These are phyloP conservation scores for Melanogaster broomeanus DNA, from an alignment of 768 basidiomycete genomes.

Conservation along the genomic window DNA sequence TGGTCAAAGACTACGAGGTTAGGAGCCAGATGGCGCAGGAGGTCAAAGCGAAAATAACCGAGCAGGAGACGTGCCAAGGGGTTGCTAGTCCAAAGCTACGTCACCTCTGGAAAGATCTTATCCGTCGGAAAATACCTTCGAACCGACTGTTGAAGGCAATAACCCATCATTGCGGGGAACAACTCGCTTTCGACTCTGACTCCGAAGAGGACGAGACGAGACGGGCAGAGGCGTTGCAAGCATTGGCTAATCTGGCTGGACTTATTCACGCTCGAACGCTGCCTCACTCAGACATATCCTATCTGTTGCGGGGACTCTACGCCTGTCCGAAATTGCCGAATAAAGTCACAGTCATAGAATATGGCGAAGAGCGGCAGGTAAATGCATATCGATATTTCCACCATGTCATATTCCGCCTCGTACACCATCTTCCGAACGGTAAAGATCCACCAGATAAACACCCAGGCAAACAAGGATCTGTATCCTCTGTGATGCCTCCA, in stretches of 20 bases:
- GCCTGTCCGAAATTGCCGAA: slow-evolving; percentile 42
- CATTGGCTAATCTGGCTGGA: slow-evolving; percentile 57
- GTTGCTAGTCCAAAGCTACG: slow-evolving; percentile 14
- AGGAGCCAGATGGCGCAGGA: slow-evolving; percentile 32
- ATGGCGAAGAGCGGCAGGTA: slow-evolving; percentile 24
- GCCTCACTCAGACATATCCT: slow-evolving; percentile 44
- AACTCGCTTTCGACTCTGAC: slow-evolving; percentile 29
- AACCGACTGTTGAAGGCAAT: slow-evolving; percentile 37
- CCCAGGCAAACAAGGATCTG: neutral
- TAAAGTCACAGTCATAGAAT: slow-evolving; percentile 39
- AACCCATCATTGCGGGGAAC: slow-evolving; percentile 25
- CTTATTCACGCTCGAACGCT: slow-evolving; percentile 53
- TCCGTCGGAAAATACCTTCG: slow-evolving; percentile 18
- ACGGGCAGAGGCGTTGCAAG: slow-evolving; percentile 49
- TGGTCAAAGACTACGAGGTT: slow-evolving; percentile 65
- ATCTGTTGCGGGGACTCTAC: slow-evolving; percentile 50
- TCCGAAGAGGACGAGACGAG: slow-evolving; percentile 17
- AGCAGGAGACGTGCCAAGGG: slow-evolving; percentile 15
- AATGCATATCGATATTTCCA: slow-evolving; percentile 52
- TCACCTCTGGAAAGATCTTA: slow-evolving; percentile 20
- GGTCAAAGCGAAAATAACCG: slow-evolving; percentile 20
- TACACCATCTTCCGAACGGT: slow-evolving; percentile 31
- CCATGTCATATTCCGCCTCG: slow-evolving; percentile 44
- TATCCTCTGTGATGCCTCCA: slow-evolving; percentile 27
- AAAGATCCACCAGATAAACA: slow-evolving; percentile 19